These are phyloP conservation scores for Umbilicaria muhlenbergii DNA, from an alignment of 495 filamentous ascomycete species.

Conservation along the genomic window DNA sequence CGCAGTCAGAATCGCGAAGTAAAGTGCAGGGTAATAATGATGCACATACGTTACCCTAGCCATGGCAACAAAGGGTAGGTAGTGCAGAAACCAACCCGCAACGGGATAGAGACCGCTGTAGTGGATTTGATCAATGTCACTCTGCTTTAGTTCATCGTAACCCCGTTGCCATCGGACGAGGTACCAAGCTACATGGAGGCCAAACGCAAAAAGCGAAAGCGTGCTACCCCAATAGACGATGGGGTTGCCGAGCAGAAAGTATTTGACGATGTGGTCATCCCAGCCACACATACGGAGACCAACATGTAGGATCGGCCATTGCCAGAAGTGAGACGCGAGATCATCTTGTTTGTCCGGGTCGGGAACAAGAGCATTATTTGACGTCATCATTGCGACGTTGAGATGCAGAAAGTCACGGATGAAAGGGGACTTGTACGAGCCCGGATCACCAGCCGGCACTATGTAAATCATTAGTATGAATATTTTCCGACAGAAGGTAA, in stretches of 20 bases:
- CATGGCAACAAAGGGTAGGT: constrained; percentile 92
- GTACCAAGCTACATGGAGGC: constrained; percentile 63
- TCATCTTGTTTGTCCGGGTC: constrained; percentile 99
- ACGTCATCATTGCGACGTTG: constrained; percentile 99
- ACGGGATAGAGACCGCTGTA: constrained; percentile 85
- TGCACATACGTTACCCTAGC: constrained; percentile 97
- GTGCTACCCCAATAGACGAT: constrained; percentile 93
- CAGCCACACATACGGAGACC: constrained; percentile 96
- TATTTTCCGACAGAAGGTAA: constrained; percentile 8
- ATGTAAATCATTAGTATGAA: constrained; percentile 5
- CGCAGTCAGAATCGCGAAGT: constrained; percentile 82
- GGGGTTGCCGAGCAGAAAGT: constrained; percentile 95
- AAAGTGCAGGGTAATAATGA: constrained; percentile 98
- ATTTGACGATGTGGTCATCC: constrained; percentile 91
- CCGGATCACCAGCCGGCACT: constrained; percentile 86
- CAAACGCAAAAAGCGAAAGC: constrained; percentile 55
- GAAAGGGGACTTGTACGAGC: constrained; percentile 92
- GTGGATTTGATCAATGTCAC: constrained; percentile 82
- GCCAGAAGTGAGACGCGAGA: constrained; percentile 92
- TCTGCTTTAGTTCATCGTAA: constrained; percentile 63
- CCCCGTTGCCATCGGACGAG: constrained; percentile 92
- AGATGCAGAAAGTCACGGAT: constrained; percentile 91
- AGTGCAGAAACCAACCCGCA: constrained; percentile 91
- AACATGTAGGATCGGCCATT: constrained; percentile 93
- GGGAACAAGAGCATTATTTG: constrained; percentile 94